These are phyloP conservation scores for Arachis monticola DNA, from an alignment of 331 rosid genomes.

Conservation along the genomic window DNA sequence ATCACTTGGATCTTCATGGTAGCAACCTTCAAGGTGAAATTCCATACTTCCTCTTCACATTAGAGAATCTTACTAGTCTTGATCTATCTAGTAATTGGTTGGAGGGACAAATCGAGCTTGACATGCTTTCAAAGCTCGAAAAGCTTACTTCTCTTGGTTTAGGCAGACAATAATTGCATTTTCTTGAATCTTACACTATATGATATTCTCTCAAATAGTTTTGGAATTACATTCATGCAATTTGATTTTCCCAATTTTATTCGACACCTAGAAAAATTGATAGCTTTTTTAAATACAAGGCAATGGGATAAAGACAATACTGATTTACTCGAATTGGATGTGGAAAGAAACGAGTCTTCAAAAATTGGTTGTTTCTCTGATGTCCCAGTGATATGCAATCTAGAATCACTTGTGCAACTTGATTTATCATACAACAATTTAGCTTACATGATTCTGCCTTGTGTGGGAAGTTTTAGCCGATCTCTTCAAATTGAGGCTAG, in stretches of 20 bases:
- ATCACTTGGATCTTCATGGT: too few species aligned
- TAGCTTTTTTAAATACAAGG: neutral
- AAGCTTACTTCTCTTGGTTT: accelerated
- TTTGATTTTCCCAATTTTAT: slow-evolving; percentile 18
- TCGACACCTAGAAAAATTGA: neutral
- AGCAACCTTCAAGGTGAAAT: too few species aligned
- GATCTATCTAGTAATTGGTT: neutral
- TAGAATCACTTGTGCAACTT: slow-evolving; percentile 21
- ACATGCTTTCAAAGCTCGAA: slow-evolving; percentile 18
- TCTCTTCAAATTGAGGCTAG: neutral
- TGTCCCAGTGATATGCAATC: slow-evolving; percentile 22
- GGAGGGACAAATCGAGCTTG: slow-evolving; percentile 30
- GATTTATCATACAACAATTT: slow-evolving; percentile 28
- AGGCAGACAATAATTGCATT: slow-evolving; percentile 2
- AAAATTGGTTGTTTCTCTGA: neutral
- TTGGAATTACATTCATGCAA: slow-evolving; percentile 7
- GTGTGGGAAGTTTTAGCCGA: slow-evolving; percentile 30
- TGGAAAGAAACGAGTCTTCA: neutral
- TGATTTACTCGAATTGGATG: slow-evolving; percentile 21
- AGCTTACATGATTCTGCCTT: slow-evolving; percentile 8
- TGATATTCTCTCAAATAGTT: neutral
- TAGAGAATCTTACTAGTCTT: neutral
- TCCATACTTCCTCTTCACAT: too few species aligned
- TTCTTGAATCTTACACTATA: neutral
- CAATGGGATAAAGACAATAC: neutral